Evolutionary conservation across 257 asterid genomes (phyloP).

Genomic region (Eucommia ulmoides): DNA sequence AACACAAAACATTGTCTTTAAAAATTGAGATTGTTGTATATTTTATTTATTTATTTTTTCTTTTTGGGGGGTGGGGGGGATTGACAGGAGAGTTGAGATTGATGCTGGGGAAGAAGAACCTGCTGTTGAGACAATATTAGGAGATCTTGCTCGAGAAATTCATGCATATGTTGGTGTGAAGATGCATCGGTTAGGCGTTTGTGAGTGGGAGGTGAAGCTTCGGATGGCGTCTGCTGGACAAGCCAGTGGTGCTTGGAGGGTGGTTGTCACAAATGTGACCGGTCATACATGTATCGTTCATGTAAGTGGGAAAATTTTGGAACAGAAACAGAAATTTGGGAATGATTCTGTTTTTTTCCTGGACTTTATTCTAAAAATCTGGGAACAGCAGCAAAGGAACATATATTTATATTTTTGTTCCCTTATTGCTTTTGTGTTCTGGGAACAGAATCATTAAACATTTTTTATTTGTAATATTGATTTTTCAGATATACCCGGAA

Average conservation of each 20-base stretch:
- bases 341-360: background rate
- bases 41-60: background rate
- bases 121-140: slow-evolving; percentile 52
- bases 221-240: slow-evolving; percentile 85
- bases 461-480: too few relatives aligned
- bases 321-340: too few relatives aligned
- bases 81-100: slow-evolving; percentile 45
- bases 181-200: slow-evolving; percentile 91
- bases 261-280: slow-evolving; percentile 74
- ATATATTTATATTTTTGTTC: background rate
- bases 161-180: slow-evolving; percentile 70
- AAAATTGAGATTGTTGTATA: too few relatives aligned
- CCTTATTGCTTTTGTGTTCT: background rate
- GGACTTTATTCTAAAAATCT: background rate
- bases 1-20: too few relatives aligned
- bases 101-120: slow-evolving; percentile 48
- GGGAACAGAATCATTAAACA: slow-evolving; percentile 2
- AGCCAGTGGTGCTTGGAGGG: slow-evolving; percentile 97
- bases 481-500: slow-evolving; percentile 78
- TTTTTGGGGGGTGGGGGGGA: background rate
- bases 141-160: slow-evolving; percentile 58
- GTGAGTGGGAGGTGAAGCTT: slow-evolving; percentile 94
- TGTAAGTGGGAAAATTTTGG: slow-evolving; percentile 41
- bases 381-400: background rate
- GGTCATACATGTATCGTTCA: slow-evolving; percentile 94